A percentile compares a stretch with the other conserved stretches of the same genome.
phyloP scores from a whole-genome alignment of 768 basidiomycete genomes.

The Trametes maxima region DNA sequence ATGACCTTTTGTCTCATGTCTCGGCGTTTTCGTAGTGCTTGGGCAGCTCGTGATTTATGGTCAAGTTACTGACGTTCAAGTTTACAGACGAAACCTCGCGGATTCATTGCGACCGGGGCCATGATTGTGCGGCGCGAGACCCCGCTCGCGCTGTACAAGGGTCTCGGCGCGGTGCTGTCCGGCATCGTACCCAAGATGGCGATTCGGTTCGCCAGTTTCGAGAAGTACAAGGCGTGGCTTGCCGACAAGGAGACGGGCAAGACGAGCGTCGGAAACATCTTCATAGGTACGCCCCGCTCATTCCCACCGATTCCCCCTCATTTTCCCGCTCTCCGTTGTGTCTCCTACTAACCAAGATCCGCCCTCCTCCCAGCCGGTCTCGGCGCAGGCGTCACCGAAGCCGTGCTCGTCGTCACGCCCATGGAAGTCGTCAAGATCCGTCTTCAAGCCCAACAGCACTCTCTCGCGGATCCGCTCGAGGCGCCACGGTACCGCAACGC shows the following conservation, averaged over 20 bases:
- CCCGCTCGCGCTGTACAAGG: conserved; percentile 95
- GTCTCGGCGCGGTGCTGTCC: conserved; percentile 92
- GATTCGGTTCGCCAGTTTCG: conserved; percentile 97
- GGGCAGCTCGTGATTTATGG: neutral
- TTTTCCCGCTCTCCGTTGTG: too few relatives aligned
- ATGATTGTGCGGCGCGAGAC: conserved; percentile 91
- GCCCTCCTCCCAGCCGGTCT: conserved; percentile 68
- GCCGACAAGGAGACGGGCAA: conserved; percentile 77
- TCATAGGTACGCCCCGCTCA: conserved; percentile 63
- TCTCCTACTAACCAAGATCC: neutral
- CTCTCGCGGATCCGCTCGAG: conserved; percentile 93
- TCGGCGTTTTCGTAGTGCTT: neutral
- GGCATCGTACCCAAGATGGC: conserved; percentile 99
- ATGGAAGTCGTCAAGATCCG: conserved; percentile 99
- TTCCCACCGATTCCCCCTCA: too few relatives aligned
- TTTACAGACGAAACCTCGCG: conserved; percentile 82
- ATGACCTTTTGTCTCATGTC: neutral
- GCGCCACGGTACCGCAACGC: conserved; percentile 94
- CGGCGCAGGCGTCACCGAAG: conserved; percentile 94
- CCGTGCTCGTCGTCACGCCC: conserved; percentile 91
- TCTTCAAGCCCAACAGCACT: conserved; percentile 96
- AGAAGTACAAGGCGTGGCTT: conserved; percentile 86
- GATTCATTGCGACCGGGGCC: conserved; percentile 88
- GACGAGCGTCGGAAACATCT: conserved; percentile 78
- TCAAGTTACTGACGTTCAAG: neutral